Base-by-base conservation (phyloP, 495 filamentous ascomycete genomes). In the Aspergillus funiculosus region DNA sequence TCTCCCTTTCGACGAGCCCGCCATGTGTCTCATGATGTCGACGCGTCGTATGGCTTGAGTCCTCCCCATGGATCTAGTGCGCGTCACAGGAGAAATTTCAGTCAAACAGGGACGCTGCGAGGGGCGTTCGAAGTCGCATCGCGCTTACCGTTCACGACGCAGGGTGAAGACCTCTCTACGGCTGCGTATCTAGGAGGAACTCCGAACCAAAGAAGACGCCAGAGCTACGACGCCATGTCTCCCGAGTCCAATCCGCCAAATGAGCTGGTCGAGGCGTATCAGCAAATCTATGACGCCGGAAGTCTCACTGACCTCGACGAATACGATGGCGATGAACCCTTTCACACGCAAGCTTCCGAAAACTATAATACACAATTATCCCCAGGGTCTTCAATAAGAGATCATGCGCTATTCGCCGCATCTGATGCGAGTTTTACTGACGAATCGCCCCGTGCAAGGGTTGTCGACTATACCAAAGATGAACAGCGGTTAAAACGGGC, bases 401-500 rank as follows among this genome's bases (percentile, higher is more conserved):
- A 52, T 13, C 43, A 51, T 47, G 57, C 47, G 8, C 34, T 48
- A n/a, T 50, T 56, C 25, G 38, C 45, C 9, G 37, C 56, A 11
- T 60, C 53, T 1, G 62, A 62, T 24, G 51, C 57, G 1, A 54
- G 53, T 22, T 62, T 62, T 17, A 61, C 57, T 9, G 54, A 63
- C 14, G 52, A 64, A 5, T 61, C 63, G 13, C 43, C 59, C 1
- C 69, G 57, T 36, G 59, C 60, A 14, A 66, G 43, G 27, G 52
- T 55, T 11, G 54, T 63, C n/a, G 63, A 74, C 25, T 65, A 66
- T 44, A 57, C 61, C 32, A 58, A 57, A 45, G 73, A 78, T 47
- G 66, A 72, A 47, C 60, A 71, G 43, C 67, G 72, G 20, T 52
- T 76, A 11, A 60, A 58, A 57, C 62, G 68, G 14, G 69, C 65